These are phyloP conservation scores for Ogataea polymorpha DNA, from an alignment of 805 yeast genomes.

Conservation along the genomic window DNA sequence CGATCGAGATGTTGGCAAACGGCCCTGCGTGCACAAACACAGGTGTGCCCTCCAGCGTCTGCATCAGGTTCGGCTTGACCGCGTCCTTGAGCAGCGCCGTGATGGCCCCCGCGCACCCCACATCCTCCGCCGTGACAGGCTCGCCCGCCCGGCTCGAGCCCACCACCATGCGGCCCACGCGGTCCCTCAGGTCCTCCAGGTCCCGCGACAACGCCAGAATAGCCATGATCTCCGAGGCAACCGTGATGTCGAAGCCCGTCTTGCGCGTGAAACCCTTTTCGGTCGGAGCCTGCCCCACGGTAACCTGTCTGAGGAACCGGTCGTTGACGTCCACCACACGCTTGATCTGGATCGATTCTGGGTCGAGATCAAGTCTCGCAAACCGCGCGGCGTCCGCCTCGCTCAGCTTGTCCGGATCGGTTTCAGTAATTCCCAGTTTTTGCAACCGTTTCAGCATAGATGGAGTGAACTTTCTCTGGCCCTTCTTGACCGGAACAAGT, in stretches of 20 bases:
- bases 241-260: constrained; percentile 82
- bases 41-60: constrained; percentile 84
- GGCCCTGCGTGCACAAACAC: constrained; percentile 89
- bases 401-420: constrained; percentile 70
- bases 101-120: constrained; percentile 84
- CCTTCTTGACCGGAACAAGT: constrained; percentile 73
- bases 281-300: constrained; percentile 78
- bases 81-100: constrained; percentile 81
- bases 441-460: constrained; percentile 65
- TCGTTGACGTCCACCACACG: constrained; percentile 85
- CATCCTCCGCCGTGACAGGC: constrained; percentile 79
- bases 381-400: constrained; percentile 62
- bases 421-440: constrained; percentile 66
- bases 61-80: constrained; percentile 82
- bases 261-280: constrained; percentile 70
- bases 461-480: constrained; percentile 61
- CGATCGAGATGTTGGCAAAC: constrained; percentile 82
- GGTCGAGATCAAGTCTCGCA: constrained; percentile 73
- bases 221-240: constrained; percentile 86
- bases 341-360: constrained; percentile 76
- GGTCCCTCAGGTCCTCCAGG: constrained; percentile 65
- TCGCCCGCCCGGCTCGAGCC: constrained; percentile 66
- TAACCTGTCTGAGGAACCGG: constrained; percentile 72
- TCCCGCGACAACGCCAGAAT: constrained; percentile 72
- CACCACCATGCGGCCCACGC: constrained; percentile 74